Conservation (phyloP, 108 stramenopile genomes). For the Cyclotella cryptica region DNA sequence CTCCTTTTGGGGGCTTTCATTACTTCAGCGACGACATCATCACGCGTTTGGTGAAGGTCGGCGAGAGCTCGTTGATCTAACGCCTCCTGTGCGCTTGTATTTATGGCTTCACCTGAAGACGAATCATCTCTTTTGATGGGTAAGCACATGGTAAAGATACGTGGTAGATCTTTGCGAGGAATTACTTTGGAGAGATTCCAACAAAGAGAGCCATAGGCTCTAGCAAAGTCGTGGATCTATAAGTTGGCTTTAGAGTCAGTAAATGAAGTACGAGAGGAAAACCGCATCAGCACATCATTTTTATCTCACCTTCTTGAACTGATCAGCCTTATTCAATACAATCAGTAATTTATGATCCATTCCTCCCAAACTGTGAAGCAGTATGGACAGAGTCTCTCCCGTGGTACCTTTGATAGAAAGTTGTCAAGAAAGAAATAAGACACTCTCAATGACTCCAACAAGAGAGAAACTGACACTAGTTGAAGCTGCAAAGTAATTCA, state of each 20-base stretch:
- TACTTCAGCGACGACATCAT: constrained; percentile 94
- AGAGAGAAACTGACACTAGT: too few relatives aligned
- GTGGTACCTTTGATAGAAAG: constrained; percentile 82
- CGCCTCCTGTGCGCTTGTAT: constrained; percentile 20
- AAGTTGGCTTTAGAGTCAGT: background rate
- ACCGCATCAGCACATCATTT: background rate
- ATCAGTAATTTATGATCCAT: constrained; percentile 99
- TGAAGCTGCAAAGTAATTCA: background rate
- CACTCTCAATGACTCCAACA: background rate
- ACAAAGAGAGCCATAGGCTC: constrained; percentile 98
- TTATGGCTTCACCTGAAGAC: constrained; percentile 28
- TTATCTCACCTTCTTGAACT: constrained; percentile 66
- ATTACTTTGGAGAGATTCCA: constrained; percentile 99
- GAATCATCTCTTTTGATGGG: constrained; percentile 52
- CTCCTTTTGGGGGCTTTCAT: constrained; percentile 96
- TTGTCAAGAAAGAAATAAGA: background rate
- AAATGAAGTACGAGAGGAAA: background rate
- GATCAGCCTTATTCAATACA: constrained; percentile 97
- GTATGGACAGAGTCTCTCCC: constrained; percentile 95
- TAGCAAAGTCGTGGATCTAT: constrained; percentile 98
- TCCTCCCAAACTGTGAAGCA: constrained; percentile 92
- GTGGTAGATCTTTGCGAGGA: constrained; percentile 95
- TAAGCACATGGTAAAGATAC: constrained; percentile 99
- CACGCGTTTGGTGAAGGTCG: constrained; percentile 87
- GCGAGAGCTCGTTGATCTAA: constrained; percentile 63